These are phyloP conservation scores for Chaetothyriales sp. DNA, from an alignment of 2,329 filamentous ascomycete species.

Conservation along the genomic window DNA sequence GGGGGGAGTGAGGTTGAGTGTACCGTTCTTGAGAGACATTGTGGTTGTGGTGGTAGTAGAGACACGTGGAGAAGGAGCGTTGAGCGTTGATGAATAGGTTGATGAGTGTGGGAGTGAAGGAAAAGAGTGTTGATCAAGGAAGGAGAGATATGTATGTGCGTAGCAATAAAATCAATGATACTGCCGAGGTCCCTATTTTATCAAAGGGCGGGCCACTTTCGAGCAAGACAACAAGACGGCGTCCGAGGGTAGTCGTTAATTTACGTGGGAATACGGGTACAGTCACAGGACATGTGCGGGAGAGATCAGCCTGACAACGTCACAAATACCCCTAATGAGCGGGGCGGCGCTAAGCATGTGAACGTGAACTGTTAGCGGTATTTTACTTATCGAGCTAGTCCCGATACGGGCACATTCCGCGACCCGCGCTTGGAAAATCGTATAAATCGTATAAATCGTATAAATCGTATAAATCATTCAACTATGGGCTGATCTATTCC, in stretches of 20 bases:
- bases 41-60: constrained; percentile 17
- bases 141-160: no score
- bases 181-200: no score
- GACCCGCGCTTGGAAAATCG: not conserved
- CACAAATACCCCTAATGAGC: not conserved
- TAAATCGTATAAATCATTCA: no score
- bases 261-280: no score
- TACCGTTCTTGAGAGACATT: constrained; percentile 64
- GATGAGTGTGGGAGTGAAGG: not conserved
- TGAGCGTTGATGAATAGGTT: not conserved
- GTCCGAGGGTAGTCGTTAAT: no score
- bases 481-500: not conserved
- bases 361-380: not conserved
- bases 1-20: constrained; percentile 14
- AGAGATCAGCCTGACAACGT: not conserved
- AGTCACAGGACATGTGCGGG: not conserved
- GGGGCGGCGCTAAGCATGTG: not conserved
- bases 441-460: no score
- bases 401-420: not conserved
- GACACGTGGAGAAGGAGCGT: not conserved
- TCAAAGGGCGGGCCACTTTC: no score
- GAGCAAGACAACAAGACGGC: no score
- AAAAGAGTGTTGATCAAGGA: not conserved
- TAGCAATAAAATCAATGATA: no score
- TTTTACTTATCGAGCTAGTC: not conserved